Evolutionary conservation across 768 basidiomycete species (phyloP).

Genomic region (Coprinopsis cinerea): DNA sequence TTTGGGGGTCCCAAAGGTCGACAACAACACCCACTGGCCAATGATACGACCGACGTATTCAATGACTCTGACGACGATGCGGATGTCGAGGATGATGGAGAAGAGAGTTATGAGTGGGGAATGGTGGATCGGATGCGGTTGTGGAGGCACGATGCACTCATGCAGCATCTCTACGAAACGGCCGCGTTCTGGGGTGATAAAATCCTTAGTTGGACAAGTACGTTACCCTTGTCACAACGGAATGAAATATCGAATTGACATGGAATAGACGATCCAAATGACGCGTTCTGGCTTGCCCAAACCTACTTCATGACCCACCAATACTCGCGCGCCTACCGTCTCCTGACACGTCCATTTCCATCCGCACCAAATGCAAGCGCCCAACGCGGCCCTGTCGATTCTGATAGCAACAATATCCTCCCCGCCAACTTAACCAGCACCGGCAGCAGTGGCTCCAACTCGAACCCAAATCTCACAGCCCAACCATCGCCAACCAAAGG

Average conservation of each 20-base stretch:
- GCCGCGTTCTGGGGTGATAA: conserved; percentile 99
- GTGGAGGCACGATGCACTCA: conserved; percentile 96
- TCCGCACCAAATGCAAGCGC: conserved; percentile 36
- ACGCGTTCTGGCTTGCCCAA: conserved; percentile 99
- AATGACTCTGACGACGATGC: conserved; percentile 59
- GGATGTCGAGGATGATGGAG: conserved; percentile 44
- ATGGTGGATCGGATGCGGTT: conserved; percentile 93
- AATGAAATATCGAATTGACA: background rate
- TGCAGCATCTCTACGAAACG: conserved; percentile 97
- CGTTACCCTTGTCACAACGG: conserved; percentile 20
- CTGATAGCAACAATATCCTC: conserved; percentile 29
- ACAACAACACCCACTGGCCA: conserved; percentile 67
- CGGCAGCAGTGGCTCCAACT: conserved; percentile 9
- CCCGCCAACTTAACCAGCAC: conserved; percentile 29
- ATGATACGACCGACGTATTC: conserved; percentile 72
- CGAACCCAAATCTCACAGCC: background rate
- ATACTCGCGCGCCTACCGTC: conserved; percentile 87
- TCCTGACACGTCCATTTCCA: conserved; percentile 84
- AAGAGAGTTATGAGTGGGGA: conserved; percentile 66
- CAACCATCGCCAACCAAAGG: conserved; percentile 36
- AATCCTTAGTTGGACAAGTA: conserved; percentile 92
- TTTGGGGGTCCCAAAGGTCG: no score
- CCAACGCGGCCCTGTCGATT: conserved; percentile 33
- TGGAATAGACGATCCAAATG: conserved; percentile 81
- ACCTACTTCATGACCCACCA: conserved; percentile 95